phyloP scores from a whole-genome alignment of 2,329 filamentous ascomycete species.

The Botrytis galanthina region DNA sequence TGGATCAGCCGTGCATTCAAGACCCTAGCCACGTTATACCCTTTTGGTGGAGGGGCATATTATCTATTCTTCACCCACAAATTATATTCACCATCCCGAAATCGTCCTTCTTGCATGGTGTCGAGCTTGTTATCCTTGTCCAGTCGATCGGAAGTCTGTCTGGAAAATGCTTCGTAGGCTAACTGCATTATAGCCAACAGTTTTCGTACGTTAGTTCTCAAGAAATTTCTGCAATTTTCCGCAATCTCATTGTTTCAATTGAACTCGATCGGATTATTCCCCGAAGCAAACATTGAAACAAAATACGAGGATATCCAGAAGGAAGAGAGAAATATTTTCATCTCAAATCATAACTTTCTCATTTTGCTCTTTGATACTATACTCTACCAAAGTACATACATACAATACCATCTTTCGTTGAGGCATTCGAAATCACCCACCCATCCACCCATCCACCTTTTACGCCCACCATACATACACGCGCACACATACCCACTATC shows the following conservation, averaged over 20 bases:
- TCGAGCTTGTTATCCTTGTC: conserved; percentile 16
- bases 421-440: background rate
- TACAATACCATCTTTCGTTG: background rate
- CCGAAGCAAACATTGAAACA: conserved; percentile 15
- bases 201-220: conserved; percentile 22
- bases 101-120: conserved; percentile 18
- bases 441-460: no score
- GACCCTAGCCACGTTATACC: conserved; percentile 23
- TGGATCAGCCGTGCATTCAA: conserved; percentile 24
- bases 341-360: background rate
- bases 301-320: conserved; percentile 16
- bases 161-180: conserved; percentile 19
- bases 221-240: conserved; percentile 21
- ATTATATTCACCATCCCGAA: conserved; percentile 12
- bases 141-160: conserved; percentile 15
- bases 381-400: background rate
- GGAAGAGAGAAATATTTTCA: background rate
- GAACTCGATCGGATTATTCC: conserved; percentile 18
- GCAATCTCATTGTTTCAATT: conserved; percentile 18
- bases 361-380: background rate
- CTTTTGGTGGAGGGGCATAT: conserved; percentile 20
- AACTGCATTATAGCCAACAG: conserved; percentile 21
- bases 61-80: background rate
- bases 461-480: no score
- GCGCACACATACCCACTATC: conserved; percentile 6